Evolutionary conservation across 1,284 basidiomycete species (phyloP).

Genomic region (Mycosarcoma maydis): DNA sequence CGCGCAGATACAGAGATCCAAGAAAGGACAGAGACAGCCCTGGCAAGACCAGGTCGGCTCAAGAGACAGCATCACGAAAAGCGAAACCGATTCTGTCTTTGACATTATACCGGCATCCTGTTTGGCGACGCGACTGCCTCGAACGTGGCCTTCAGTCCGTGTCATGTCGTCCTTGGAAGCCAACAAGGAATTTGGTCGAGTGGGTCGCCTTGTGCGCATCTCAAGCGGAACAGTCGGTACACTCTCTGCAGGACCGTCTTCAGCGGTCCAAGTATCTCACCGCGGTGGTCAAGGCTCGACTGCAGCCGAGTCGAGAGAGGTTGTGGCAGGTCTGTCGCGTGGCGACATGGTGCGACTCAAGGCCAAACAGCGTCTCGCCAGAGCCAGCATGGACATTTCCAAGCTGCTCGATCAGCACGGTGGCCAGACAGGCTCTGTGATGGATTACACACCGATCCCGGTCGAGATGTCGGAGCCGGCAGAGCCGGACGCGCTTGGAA

Average conservation of each 20-base stretch:
- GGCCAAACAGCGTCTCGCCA: conserved; percentile 30
- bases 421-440: background rate
- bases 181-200: conserved; percentile 39
- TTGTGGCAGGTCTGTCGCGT: conserved; percentile 32
- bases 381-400: conserved; percentile 12
- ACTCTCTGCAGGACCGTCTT: background rate
- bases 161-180: conserved; percentile 38
- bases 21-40: background rate
- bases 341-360: conserved; percentile 37
- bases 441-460: background rate
- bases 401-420: conserved; percentile 5
- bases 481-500: background rate
- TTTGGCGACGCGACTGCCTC: conserved; percentile 18
- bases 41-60: conserved; percentile 2
- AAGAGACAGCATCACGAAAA: background rate
- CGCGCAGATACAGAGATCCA: background rate
- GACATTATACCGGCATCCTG: conserved; percentile 29
- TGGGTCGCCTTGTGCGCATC: conserved; percentile 29
- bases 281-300: too few relatives aligned
- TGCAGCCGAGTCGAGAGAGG: conserved; percentile 4
- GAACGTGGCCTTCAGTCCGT: conserved; percentile 33
- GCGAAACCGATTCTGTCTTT: conserved; percentile 7
- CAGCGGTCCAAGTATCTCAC: too few relatives aligned
- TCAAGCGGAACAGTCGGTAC: background rate
- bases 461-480: too few relatives aligned